Conservation (phyloP, 164 flowering plant species). For the Umbellularia californica region DNA sequence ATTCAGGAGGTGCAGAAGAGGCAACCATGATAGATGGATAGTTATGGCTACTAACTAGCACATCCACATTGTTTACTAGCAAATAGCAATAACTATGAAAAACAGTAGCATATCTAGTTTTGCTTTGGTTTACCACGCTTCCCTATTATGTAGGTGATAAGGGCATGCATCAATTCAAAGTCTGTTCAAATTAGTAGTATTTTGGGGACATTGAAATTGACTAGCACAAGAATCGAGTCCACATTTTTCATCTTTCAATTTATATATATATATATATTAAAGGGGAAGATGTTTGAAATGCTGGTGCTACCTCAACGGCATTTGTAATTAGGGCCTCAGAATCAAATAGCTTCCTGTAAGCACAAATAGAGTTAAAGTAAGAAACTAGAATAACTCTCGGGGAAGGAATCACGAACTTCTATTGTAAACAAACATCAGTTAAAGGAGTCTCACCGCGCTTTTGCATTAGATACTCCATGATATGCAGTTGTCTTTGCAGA, state of each 20-base stretch:
- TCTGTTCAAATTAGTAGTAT: too few species aligned
- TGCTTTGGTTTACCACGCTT: too few species aligned
- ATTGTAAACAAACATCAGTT: neutral
- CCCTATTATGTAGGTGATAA: too few species aligned
- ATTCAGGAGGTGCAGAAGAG: too few species aligned
- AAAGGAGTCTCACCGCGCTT: constrained; percentile 35
- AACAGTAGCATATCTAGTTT: too few species aligned
- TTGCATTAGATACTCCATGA: constrained; percentile 15
- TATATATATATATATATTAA: too few species aligned
- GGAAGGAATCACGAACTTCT: neutral
- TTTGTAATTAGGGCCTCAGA: constrained; percentile 21
- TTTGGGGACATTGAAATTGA: too few species aligned
- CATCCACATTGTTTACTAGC: too few species aligned
- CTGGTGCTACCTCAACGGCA: constrained; percentile 29
- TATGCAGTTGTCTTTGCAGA: constrained; percentile 28
- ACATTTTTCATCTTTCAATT: neutral
- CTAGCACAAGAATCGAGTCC: neutral
- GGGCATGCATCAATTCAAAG: too few species aligned
- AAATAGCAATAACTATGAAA: too few species aligned
- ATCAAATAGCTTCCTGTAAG: constrained; percentile 19
- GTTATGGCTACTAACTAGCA: too few species aligned
- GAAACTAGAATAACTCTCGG: neutral
- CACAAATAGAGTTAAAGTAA: neutral
- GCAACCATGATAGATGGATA: too few species aligned
- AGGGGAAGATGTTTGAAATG: neutral